Evolutionary conservation across 192 early-diverging fungal species (phyloP).

Genomic region (Dimargaris verticillata): DNA sequence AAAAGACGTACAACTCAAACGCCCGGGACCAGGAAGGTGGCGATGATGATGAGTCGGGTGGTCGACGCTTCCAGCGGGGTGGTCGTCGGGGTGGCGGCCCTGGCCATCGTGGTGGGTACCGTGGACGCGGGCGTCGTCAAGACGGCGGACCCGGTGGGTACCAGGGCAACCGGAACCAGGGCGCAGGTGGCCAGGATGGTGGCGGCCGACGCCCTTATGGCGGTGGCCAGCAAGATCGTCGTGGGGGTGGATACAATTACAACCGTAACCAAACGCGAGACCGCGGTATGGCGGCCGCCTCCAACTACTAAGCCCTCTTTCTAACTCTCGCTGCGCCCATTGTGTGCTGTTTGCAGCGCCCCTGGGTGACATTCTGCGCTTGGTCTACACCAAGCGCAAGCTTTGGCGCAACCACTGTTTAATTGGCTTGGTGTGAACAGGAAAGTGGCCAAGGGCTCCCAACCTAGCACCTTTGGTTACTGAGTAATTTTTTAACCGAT

Average conservation of each 20-base stretch:
- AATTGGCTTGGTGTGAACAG: neutral
- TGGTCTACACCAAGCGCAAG: no score
- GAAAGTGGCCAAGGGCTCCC: neutral
- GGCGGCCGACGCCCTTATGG: neutral
- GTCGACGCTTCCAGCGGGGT: slow-evolving; percentile 17
- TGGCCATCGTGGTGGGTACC: slow-evolving; percentile 12
- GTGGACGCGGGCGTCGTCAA: slow-evolving; percentile 13
- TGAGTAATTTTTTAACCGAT: neutral
- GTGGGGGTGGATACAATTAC: neutral
- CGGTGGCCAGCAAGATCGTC: neutral
- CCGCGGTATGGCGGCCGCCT: no score
- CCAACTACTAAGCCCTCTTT: no score
- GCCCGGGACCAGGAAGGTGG: slow-evolving; percentile 17
- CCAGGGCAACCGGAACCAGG: slow-evolving; percentile 14
- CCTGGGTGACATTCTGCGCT: no score
- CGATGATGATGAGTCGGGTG: slow-evolving; percentile 17
- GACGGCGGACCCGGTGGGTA: slow-evolving; percentile 13
- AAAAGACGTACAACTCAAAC: slow-evolving; percentile 33
- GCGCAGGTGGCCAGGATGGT: neutral
- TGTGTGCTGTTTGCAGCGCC: no score
- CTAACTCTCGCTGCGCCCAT: no score
- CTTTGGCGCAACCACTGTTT: neutral
- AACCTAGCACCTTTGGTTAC: neutral
- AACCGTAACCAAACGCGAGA: no score
- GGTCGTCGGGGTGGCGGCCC: slow-evolving; percentile 18